Evolutionary conservation across 768 basidiomycete species (phyloP).

Genomic region (Pholiota microspora): DNA sequence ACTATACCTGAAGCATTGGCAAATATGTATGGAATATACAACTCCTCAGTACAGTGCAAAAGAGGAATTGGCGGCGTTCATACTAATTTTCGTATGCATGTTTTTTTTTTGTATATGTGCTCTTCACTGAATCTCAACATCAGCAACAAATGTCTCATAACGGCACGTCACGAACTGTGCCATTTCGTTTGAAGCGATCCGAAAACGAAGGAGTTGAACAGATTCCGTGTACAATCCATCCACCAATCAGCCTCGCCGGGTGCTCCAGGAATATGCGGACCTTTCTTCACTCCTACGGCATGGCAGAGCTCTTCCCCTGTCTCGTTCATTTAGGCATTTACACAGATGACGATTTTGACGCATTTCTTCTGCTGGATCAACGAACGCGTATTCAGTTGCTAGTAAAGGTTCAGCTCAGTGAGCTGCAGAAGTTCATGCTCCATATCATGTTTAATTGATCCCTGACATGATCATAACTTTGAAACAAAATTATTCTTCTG

Average conservation of each 20-base stretch:
- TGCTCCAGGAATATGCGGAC: conserved; percentile 15
- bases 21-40: neutral
- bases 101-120: neutral
- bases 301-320: conserved; percentile 26
- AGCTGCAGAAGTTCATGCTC: conserved; percentile 6
- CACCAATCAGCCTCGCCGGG: conserved; percentile 6
- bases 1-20: conserved; percentile 4
- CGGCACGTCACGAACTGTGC: no score
- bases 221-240: conserved; percentile 20
- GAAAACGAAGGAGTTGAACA: neutral
- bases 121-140: neutral
- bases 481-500: no score
- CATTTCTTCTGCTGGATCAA: conserved; percentile 7
- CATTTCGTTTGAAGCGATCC: no score
- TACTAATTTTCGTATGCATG: conserved; percentile 10
- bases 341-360: conserved; percentile 18
- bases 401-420: conserved; percentile 1
- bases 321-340: conserved; percentile 22
- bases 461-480: neutral
- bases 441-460: neutral
- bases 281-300: conserved; percentile 16
- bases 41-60: neutral
- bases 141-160: neutral
- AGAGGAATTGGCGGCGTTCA: conserved; percentile 7
- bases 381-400: no score